Base-by-base conservation (phyloP, 345 rosid genomes). In the Brassica cretica region DNA sequence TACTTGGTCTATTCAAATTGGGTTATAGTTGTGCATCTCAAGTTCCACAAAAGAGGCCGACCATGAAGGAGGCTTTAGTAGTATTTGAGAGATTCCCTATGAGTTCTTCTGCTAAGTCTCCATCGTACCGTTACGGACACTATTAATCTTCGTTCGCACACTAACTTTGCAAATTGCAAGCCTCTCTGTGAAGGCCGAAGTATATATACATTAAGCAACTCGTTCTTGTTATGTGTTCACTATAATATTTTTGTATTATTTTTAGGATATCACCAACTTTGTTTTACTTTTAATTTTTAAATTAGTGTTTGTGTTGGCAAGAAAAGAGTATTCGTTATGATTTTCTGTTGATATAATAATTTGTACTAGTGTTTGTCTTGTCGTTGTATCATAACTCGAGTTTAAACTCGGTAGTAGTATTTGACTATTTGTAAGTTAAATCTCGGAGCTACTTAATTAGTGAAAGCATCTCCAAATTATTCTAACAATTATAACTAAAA, bases 21-120 rank as follows among this genome's bases (percentile, higher is more conserved):
- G 98, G 97, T 2, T 89, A 82, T 72, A 86, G 87, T 73, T 94
- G 98, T 83, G 96, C 96, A 30, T 91, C 93, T 33, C 97, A 90
- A 6, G 21, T 88, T n/a, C 91, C 97, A 32, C 97, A 91, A 61
- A 92, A 86, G 89, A 92, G 98, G 81, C 98, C 98, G 1, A 8
- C 93, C 5, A 91, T 94, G 89, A 94, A 91, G 81, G 98, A 94
- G 68, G 92, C 81, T 19, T 66, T 89, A 2, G 90, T 88, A 72
- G 85, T 89, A 33, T 85, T 94, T 21, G 98, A 92, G 12, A 92
- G 87, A 74, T 58, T 92, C 46, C 92, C 98, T 9, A 32, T 64
- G 18, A 37, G 12, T 33, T 74, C 85, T 0, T 80, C 89, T 2
- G 6, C 65, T 33, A 75, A 74, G 69, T 75, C 79, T 69, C 82